These are phyloP conservation scores for Carex parvula DNA, from an alignment of 176 grass and related monocot genomes.

Conservation along the genomic window DNA sequence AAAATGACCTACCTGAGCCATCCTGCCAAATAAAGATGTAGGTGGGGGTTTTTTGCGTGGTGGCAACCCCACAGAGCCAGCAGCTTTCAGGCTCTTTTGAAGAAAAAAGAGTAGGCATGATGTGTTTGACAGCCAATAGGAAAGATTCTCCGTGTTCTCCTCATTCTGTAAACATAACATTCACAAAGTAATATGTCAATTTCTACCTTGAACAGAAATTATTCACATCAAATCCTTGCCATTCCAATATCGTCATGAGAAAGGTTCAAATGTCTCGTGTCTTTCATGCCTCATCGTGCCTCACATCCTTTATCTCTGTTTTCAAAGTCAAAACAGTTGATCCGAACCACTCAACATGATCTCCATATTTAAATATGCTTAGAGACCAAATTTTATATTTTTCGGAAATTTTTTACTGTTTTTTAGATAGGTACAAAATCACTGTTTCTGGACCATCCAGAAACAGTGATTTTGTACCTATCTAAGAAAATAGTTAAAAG, in stretches of 20 bases:
- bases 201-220: background rate
- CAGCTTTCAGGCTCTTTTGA: constrained; percentile 83
- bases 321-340: too few species aligned
- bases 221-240: background rate
- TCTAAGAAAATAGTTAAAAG: too few species aligned
- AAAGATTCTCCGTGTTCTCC: constrained; percentile 72
- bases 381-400: too few species aligned
- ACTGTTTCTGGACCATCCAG: too few species aligned
- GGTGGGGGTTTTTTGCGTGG: constrained; percentile 79
- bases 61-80: constrained; percentile 60
- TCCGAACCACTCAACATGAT: too few species aligned
- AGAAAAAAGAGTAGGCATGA: constrained; percentile 85
- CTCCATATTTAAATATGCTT: too few species aligned
- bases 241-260: background rate
- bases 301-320: too few species aligned
- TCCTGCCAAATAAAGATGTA: constrained; percentile 92
- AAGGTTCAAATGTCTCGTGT: too few species aligned
- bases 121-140: constrained; percentile 92
- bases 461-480: too few species aligned
- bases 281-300: too few species aligned
- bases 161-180: constrained; percentile 59
- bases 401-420: too few species aligned
- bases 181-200: constrained; percentile 22
- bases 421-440: too few species aligned
- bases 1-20: constrained; percentile 80